Evolutionary conservation across 2,329 filamentous ascomycete species (phyloP).

Genomic region (Fusarium floridanum): DNA sequence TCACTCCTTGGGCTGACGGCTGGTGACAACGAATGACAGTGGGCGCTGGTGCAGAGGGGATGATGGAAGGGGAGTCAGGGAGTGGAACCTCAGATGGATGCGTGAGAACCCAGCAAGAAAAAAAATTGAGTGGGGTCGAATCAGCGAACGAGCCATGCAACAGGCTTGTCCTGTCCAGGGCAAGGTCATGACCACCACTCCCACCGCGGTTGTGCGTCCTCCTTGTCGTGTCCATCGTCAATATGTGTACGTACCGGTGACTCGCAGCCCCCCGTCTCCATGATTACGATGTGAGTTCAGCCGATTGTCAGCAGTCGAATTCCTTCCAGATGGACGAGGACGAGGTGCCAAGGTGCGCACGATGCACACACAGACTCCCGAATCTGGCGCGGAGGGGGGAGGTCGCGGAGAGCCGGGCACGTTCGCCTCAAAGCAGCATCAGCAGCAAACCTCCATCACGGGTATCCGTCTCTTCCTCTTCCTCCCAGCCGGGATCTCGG

Average conservation of each 20-base stretch:
- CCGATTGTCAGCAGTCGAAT: conserved; percentile 6
- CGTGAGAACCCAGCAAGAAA: conserved; percentile 35
- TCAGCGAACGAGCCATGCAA: conserved; percentile 32
- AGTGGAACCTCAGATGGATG: conserved; percentile 28
- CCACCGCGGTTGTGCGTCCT: conserved; percentile 35
- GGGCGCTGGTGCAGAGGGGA: conserved; percentile 8
- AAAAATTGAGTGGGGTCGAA: conserved; percentile 20
- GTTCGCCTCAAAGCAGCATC: neutral
- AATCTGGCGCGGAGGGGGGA: neutral
- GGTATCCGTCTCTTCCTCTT: conserved; percentile 3
- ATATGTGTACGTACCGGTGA: conserved; percentile 15
- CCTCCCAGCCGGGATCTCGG: conserved; percentile 20
- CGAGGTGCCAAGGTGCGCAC: neutral
- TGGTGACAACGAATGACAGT: conserved; percentile 33
- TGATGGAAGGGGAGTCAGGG: conserved; percentile 14
- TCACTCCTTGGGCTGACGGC: conserved; percentile 10
- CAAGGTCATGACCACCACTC: conserved; percentile 33
- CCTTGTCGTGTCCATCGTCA: conserved; percentile 3
- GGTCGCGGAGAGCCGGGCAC: neutral
- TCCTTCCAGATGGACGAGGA: neutral
- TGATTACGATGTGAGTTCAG: conserved; percentile 2
- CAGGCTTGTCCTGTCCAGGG: conserved; percentile 15
- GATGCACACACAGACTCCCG: neutral
- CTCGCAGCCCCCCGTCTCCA: conserved; percentile 1
- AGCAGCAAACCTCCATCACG: conserved; percentile 1